Conservation (phyloP, 2,329 filamentous ascomycete species). For the Plenodomus tracheiphilus region DNA sequence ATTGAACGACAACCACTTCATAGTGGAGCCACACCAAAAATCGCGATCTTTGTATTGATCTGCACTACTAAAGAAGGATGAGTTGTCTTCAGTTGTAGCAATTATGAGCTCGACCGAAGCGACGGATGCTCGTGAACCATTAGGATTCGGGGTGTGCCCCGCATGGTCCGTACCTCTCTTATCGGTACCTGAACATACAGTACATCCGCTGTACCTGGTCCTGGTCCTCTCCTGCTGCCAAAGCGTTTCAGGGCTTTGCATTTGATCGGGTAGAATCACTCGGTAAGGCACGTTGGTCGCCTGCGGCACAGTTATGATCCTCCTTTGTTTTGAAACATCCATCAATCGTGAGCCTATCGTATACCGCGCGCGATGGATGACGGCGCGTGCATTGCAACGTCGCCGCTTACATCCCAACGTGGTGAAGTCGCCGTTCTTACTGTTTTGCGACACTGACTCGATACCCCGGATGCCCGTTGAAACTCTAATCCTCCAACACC, state of each 20-base stretch:
- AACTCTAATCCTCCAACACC: slow-evolving; percentile 16
- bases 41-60: no score
- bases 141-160: not conserved
- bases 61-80: no score
- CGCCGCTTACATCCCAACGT: slow-evolving; percentile 5
- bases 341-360: slow-evolving; percentile 16
- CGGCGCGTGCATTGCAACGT: slow-evolving; percentile 23
- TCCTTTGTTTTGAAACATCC: slow-evolving; percentile 8
- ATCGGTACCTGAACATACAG: slow-evolving; percentile 14
- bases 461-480: slow-evolving; percentile 22
- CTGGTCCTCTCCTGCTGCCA: slow-evolving; percentile 12
- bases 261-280: slow-evolving; percentile 13
- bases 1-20: no score
- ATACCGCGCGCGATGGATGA: slow-evolving; percentile 23
- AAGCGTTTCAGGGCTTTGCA: slow-evolving; percentile 13
- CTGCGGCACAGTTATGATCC: slow-evolving; percentile 12
- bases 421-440: not conserved
- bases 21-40: no score
- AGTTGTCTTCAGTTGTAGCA: no score
- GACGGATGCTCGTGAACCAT: not conserved
- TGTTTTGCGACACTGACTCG: slow-evolving; percentile 15
- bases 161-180: slow-evolving; percentile 4
- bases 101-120: not conserved
- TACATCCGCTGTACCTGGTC: no score
- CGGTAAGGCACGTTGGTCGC: slow-evolving; percentile 11